Base-by-base conservation (phyloP, 768 basidiomycete species). In the Pleurotus tuber-regium region DNA sequence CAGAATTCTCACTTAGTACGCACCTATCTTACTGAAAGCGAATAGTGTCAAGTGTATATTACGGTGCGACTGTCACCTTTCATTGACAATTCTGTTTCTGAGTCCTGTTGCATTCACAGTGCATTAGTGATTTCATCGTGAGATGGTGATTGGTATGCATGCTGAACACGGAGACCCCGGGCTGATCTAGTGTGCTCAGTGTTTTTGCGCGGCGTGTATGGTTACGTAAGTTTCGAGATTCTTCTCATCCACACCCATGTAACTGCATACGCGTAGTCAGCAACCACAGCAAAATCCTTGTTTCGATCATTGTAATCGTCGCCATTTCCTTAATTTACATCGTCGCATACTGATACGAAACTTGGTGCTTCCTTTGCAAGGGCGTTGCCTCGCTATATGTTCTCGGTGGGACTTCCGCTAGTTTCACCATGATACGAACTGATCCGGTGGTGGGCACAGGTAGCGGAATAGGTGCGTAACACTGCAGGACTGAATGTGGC, bases 91-190 rank as follows among this genome's bases (percentile, higher is more conserved):
- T n/a, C n/a, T n/a, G n/a, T n/a, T n/a, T n/a, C n/a, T n/a, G 14
- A 9, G 3, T 30, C 29, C 26, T 9, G 24, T 23, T 18, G 35
- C 36, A 14, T 48, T 10, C 6, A n/a, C n/a, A 68, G 67, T 54
- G 57, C 52, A 53, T 61, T 36, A 68, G 64, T 50, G 67, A 69
- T 44, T 43, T 62, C 28, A 57, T 66, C 42, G 61, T 71, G 43
- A 43, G 70, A 62, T 57, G 58, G 70, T 70, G 54, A 38, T 60
- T 56, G n/a, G 19, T 3, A n/a, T n/a, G n/a, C n/a, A n/a, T 47
- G 18, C 18, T 25, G 4, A 19, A 30, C 18, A 23, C 21, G 11
- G 18, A 19, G 38, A 25, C 4, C 26, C 9, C 4, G 16, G 4
- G 25, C 25, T 21, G 23, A 19, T 19, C 19, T 56, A 26, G 53